These are phyloP conservation scores for Kwoniella botswanensis DNA, from an alignment of 768 basidiomycete species.

Conservation along the genomic window DNA sequence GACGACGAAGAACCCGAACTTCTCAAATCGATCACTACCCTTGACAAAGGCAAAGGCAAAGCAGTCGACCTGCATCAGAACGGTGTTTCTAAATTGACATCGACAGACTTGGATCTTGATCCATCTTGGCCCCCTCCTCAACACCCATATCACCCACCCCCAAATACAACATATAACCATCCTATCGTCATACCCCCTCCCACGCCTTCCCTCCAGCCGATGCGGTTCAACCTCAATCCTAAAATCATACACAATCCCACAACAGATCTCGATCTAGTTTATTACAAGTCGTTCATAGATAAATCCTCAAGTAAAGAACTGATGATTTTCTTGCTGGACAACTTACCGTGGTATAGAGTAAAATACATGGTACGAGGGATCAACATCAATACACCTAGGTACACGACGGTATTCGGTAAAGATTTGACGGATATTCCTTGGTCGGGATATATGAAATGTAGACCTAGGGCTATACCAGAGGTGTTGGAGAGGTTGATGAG, in stretches of 20 bases:
- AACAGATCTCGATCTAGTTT: slow-evolving; percentile 48
- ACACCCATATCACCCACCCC: slow-evolving; percentile 45
- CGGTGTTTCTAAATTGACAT: not conserved
- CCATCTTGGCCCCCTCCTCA: slow-evolving; percentile 32
- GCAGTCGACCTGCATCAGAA: not conserved
- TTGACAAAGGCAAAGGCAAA: slow-evolving; percentile 22
- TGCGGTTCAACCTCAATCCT: slow-evolving; percentile 28
- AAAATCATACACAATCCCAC: slow-evolving; percentile 28
- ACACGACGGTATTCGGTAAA: slow-evolving; percentile 57
- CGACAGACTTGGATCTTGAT: not conserved
- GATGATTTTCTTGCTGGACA: slow-evolving; percentile 46
- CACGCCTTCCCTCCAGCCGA: slow-evolving; percentile 22
- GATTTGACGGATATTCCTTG: slow-evolving; percentile 42
- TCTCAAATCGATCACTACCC: not conserved
- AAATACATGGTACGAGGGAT: slow-evolving; percentile 50
- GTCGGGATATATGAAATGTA: slow-evolving; percentile 48
- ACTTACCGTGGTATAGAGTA: slow-evolving; percentile 54
- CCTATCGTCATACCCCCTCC: slow-evolving; percentile 34
- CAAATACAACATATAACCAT: slow-evolving; percentile 40
- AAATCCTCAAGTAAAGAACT: slow-evolving; percentile 27
- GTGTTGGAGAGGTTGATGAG: slow-evolving; percentile 47
- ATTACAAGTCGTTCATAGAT: slow-evolving; percentile 50
- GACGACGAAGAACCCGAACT: not conserved
- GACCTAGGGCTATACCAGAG: slow-evolving; percentile 53
- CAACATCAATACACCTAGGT: slow-evolving; percentile 53